Conservation (phyloP, 345 rosid genomes). For the Eucalyptus marginata region DNA sequence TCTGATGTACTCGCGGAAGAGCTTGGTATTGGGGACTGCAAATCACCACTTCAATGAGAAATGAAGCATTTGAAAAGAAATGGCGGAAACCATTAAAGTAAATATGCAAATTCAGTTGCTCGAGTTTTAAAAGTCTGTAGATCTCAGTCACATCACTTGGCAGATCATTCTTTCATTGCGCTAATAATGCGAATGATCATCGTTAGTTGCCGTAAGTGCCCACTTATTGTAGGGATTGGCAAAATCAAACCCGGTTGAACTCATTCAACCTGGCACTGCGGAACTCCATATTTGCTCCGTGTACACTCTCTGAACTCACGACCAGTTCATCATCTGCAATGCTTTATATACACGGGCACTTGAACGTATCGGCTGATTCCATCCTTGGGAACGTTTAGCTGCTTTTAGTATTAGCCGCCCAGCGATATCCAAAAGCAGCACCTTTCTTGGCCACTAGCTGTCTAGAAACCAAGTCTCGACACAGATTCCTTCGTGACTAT, state of each 20-base stretch:
- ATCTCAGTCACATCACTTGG: background rate
- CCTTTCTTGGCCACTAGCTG: background rate
- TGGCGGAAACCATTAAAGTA: background rate
- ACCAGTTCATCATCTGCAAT: background rate
- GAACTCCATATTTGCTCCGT: background rate
- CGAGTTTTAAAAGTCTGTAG: background rate
- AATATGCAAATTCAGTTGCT: background rate
- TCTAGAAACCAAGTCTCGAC: background rate
- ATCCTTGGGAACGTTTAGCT: background rate
- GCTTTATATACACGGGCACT: background rate
- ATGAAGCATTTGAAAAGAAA: background rate
- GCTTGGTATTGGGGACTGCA: conserved; percentile 9
- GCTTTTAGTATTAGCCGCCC: background rate
- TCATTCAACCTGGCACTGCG: background rate
- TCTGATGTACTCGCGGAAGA: conserved; percentile 29
- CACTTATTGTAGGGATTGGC: background rate
- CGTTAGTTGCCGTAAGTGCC: background rate
- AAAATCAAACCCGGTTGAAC: background rate
- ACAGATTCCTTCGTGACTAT: background rate
- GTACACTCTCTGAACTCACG: background rate
- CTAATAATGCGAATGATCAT: background rate
- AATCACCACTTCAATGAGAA: background rate
- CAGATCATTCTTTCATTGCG: background rate
- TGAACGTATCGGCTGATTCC: background rate
- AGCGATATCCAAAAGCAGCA: background rate